phyloP scores from a whole-genome alignment of 495 filamentous ascomycete species.

The Podospora pseudopauciseta region DNA sequence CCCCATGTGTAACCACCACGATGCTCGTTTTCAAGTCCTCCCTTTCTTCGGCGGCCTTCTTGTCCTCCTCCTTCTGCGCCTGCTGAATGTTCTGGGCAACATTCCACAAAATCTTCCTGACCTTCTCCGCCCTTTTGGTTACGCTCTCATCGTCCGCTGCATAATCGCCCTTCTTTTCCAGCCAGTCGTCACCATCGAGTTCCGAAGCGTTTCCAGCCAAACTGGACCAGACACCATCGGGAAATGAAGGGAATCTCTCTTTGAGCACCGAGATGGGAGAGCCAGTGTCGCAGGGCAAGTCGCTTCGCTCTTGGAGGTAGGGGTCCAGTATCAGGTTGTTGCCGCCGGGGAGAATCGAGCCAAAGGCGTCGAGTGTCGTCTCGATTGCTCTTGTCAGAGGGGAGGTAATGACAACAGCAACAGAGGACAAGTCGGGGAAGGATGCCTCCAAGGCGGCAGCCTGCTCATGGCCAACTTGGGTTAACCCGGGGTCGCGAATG shows the following conservation, averaged over 20 bases:
- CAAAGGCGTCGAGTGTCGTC: slow-evolving; percentile 22
- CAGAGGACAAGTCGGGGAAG: slow-evolving; percentile 15
- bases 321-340: slow-evolving; percentile 26
- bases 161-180: slow-evolving; percentile 21
- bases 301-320: slow-evolving; percentile 37
- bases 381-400: slow-evolving; percentile 28
- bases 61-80: not conserved
- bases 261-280: slow-evolving; percentile 24
- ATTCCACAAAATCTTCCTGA: slow-evolving; percentile 18
- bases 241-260: slow-evolving; percentile 10
- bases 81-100: not conserved
- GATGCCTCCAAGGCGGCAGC: slow-evolving; percentile 14
- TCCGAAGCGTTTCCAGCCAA: not conserved
- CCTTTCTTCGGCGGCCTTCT: slow-evolving; percentile 5
- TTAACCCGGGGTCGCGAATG: slow-evolving; percentile 28
- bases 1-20: slow-evolving; percentile 31
- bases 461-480: slow-evolving; percentile 21
- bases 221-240: not conserved
- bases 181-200: slow-evolving; percentile 16
- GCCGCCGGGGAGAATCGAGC: not conserved
- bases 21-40: slow-evolving; percentile 16
- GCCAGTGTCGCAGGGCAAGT: slow-evolving; percentile 38
- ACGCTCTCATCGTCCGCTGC: slow-evolving; percentile 23
- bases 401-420: slow-evolving; percentile 24
- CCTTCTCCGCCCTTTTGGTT: slow-evolving; percentile 9